Base-by-base conservation (phyloP, 768 basidiomycete genomes). In the Suillus americanus region DNA sequence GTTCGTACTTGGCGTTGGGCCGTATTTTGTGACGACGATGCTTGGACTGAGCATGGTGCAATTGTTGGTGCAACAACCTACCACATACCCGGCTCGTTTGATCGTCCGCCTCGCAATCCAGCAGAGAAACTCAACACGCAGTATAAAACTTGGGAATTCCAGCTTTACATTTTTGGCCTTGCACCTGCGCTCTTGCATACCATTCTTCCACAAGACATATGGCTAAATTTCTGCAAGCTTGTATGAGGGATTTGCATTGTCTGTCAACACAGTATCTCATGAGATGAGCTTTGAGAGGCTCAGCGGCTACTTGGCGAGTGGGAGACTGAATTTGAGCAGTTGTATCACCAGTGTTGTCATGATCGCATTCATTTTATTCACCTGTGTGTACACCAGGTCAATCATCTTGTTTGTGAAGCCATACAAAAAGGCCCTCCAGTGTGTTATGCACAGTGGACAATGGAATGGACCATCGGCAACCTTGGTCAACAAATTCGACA, bases 111-210 rank as follows among this genome's bases (percentile, higher is more conserved):
- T 30, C 28, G 65, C 0, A 74, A 77, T 25, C 68, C 69, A 5
- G 73, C 71, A 0, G 67, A 76, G 45, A 74, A 74, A 8, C 65
- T 77, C 50, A 72, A 72, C 37, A 73, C 33, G 1, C 68, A 72
- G 3, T 77, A 77, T 62, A 77, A 75, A 53, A 74, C 74, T 0
- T 73, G 72, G 69, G 73, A 76, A 45, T 69, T 53, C 30, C 67
- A 74, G 0, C 55, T 72, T 0, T 71, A 74, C 18, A 66, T 70
- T 0, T 76, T 70, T 9, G 51, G 66, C 2, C 56, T 74, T 1
- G 68, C 65, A 0, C 74, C 71, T 0, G 67, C 61, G 0, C 67
- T 77, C 12, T 59, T 76, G 1, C 65, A 66, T 25, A 37, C 37
- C 0, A 5, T 73, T 1, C 74, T 75, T 3, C 71, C 69, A 2